Base-by-base conservation (phyloP, 75 land plant species). In the Cryptomeria japonica region DNA sequence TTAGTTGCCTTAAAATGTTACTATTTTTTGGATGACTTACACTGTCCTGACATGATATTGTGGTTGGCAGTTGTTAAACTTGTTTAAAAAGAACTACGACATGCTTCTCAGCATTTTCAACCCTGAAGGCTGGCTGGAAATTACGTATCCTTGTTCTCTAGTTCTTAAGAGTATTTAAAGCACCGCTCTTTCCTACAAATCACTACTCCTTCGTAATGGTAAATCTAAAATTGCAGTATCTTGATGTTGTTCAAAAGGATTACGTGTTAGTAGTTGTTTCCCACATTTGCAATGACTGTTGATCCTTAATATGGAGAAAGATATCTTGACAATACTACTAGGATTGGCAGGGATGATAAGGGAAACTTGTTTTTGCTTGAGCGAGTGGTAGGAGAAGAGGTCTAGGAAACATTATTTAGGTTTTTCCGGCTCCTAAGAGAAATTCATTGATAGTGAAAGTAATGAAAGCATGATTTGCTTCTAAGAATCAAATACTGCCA, bases 111-210 rank as follows among this genome's bases (percentile, higher is more conserved):
- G 90, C 85, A 95, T 97, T 76, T 97, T 97, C 92, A 97, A 97
- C 80, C 99, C 99, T 44, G 93, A 94, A 53, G 99, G 99, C 58
- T 97, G 99, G 99, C 96, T 97, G 8, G 99, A 96, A 87, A 96
- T 97, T 61, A 92, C 98, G 97, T 95, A 96, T 94, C 96, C 95
- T 88, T 19, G 32, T 18, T 16, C 32, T 80, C 4, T 86, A 19
- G 37, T 85, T 76, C 64, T 83, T 55, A 85, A 37, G 86, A 15
- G 34, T 11, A 37, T 68, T 58, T 37, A 82, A 82, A 82, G 34
- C n/a, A 82, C 15, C n/a, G 1, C 47, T 46, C 25, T 82, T 82
- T 31, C 47, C 32, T 82, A 25, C 7, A 61, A 51, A 51, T 51
- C 55, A 13, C 55, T 51, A 51, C 53, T 51, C 53, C 53, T 2